phyloP scores from a whole-genome alignment of 2,329 filamentous ascomycete species.

The Fusarium keratoplasticum region DNA sequence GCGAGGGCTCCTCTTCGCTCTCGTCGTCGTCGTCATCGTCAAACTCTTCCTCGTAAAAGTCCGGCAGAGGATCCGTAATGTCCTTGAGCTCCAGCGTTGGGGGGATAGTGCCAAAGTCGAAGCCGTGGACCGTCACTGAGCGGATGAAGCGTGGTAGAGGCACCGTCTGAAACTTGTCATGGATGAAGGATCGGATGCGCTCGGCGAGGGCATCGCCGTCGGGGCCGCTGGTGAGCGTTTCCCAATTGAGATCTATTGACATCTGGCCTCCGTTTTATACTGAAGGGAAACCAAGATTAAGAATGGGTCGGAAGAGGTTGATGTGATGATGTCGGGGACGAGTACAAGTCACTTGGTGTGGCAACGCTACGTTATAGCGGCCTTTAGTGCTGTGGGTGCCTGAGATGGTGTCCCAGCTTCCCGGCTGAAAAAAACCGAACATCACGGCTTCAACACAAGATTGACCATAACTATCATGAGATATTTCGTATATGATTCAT shows the following conservation, averaged over 20 bases:
- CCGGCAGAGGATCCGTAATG: conserved; percentile 92
- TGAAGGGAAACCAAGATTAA: background rate
- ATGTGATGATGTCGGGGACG: conserved; percentile 12
- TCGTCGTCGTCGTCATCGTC: conserved; percentile 61
- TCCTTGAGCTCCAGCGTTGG: conserved; percentile 94
- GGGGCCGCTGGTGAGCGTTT: conserved; percentile 87
- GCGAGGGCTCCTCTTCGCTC: conserved; percentile 48
- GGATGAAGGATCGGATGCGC: conserved; percentile 90
- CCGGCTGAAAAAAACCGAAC: background rate
- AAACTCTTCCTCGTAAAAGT: conserved; percentile 91
- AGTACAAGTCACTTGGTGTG: background rate
- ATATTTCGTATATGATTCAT: background rate
- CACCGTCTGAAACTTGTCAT: conserved; percentile 94
- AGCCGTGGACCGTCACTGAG: conserved; percentile 92
- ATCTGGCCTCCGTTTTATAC: conserved; percentile 60
- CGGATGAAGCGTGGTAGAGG: conserved; percentile 95
- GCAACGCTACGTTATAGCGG: conserved; percentile 5
- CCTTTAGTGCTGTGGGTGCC: conserved; percentile 16
- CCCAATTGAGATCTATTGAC: conserved; percentile 99
- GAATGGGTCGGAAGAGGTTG: conserved; percentile 10
- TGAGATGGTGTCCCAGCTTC: background rate
- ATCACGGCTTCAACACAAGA: background rate
- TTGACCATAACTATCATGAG: background rate
- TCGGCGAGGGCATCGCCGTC: conserved; percentile 88
- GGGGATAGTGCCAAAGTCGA: conserved; percentile 87